Conservation (phyloP, 345 rosid genomes). For the Syzygium aromaticum region DNA sequence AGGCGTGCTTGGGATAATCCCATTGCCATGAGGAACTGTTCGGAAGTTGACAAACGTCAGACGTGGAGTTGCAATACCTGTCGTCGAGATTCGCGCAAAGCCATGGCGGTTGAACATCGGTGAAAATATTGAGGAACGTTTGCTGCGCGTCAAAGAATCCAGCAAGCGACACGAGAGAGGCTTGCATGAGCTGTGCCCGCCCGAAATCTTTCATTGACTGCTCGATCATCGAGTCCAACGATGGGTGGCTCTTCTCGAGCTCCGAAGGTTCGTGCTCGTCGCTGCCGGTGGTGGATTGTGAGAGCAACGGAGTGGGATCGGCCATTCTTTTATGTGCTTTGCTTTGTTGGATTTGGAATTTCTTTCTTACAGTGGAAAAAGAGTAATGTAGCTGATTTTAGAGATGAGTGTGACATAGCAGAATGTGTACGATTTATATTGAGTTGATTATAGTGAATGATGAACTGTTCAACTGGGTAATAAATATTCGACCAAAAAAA, state of each 20-base stretch:
- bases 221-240: slow-evolving; percentile 27
- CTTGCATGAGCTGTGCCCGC: slow-evolving; percentile 31
- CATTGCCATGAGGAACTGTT: slow-evolving; percentile 33
- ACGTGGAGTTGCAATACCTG: slow-evolving; percentile 3
- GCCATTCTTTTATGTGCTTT: not conserved
- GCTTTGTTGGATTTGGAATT: not conserved
- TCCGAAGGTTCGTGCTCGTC: not conserved
- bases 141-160: slow-evolving; percentile 57
- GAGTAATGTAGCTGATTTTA: not conserved
- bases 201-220: slow-evolving; percentile 23
- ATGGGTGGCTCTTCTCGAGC: slow-evolving; percentile 10
- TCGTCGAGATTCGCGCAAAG: slow-evolving; percentile 23
- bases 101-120: slow-evolving; percentile 47
- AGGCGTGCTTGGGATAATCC: slow-evolving; percentile 19
- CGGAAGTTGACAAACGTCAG: slow-evolving; percentile 29
- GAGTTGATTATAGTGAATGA: too few relatives aligned
- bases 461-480: too few relatives aligned
- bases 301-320: not conserved
- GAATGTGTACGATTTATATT: too few relatives aligned
- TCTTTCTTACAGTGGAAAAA: not conserved
- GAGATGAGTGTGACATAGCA: too few relatives aligned
- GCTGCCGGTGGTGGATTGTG: not conserved
- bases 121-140: slow-evolving; percentile 45
- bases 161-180: slow-evolving; percentile 37
- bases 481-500: too few relatives aligned